Conservation (phyloP, 139 green algal genomes). For the Asterochloris sp. region DNA sequence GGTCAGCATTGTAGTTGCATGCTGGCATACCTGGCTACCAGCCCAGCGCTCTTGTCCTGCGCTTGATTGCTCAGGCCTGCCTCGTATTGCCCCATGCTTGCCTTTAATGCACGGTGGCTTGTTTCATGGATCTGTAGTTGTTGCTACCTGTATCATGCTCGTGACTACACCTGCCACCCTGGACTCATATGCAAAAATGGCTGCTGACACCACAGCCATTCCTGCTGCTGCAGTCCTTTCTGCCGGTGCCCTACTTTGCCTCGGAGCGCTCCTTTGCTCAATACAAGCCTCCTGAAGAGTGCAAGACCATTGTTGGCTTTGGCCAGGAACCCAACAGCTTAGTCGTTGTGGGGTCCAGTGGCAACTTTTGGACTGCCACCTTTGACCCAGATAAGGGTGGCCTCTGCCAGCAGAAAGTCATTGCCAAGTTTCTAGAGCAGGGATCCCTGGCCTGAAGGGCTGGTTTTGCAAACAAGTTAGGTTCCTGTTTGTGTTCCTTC, state of each 20-base stretch:
- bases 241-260: constrained; percentile 70
- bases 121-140: neutral
- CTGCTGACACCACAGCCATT: neutral
- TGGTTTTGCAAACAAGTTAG: too few relatives aligned
- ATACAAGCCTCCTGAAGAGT: constrained; percentile 59
- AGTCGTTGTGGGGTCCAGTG: constrained; percentile 47
- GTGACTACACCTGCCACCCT: neutral
- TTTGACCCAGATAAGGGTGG: constrained; percentile 74
- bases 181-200: neutral
- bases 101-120: neutral
- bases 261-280: constrained; percentile 89
- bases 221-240: constrained; percentile 19
- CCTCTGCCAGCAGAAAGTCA: constrained; percentile 39
- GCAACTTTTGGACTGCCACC: constrained; percentile 47
- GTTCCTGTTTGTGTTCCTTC: too few relatives aligned
- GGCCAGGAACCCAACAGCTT: constrained; percentile 49
- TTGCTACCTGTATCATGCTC: too few relatives aligned
- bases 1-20: too few relatives aligned
- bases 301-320: constrained; percentile 61
- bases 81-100: neutral
- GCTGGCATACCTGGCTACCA: too few relatives aligned
- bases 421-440: constrained; percentile 49
- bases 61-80: neutral
- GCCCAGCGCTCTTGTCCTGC: neutral
- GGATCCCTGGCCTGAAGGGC: too few relatives aligned